Base-by-base conservation (phyloP, 148 eudicot species). In the Chenopodium formosanum region DNA sequence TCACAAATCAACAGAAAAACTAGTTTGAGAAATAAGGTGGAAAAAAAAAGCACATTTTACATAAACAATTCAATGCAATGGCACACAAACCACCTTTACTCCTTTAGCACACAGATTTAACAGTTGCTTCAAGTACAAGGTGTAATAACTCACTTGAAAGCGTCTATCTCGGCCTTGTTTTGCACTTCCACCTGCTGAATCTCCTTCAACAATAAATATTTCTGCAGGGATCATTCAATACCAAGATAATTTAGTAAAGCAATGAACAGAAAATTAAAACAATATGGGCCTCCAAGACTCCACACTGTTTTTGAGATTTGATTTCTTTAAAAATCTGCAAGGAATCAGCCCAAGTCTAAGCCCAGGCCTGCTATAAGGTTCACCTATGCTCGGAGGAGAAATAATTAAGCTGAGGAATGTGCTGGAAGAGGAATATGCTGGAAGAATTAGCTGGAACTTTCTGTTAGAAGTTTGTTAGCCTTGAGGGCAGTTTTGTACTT, bases 141-240 rank as follows among this genome's bases (percentile, higher is more conserved):
- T 40, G 56, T 12, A 34, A 66, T 62, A 37, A 66, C 77, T 80
- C 83, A 95, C 98, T 94, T 95, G 98, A 85, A 94, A 96, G 56
- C 94, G 94, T 83, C 98, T 92, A 77, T 96, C 99, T 74, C 99
- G 95, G 25, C 99, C 99, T 90, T 96, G 99, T 85, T 96, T 96
- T 79, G 99, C 94, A 90, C 99, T 96, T 79, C 99, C 99, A 84
- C 99, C 99, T 31, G 99, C 99, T 80, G 99, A 96, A 89, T 96
- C 99, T 74, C 99, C 99, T 88, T 96, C 99, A 66, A 96, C 99
- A 44, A 96, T 96, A 80, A 96, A 96, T 84, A 96, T 96, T 80
- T 96, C 99, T 96, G 97, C 86, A 78, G 76, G 76, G 44, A 81
- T 40, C 60, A 60, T 56, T 75, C 17, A 79, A 80, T 25, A 75